phyloP scores from a whole-genome alignment of 257 asterid species.

The Handroanthus guayacan region DNA sequence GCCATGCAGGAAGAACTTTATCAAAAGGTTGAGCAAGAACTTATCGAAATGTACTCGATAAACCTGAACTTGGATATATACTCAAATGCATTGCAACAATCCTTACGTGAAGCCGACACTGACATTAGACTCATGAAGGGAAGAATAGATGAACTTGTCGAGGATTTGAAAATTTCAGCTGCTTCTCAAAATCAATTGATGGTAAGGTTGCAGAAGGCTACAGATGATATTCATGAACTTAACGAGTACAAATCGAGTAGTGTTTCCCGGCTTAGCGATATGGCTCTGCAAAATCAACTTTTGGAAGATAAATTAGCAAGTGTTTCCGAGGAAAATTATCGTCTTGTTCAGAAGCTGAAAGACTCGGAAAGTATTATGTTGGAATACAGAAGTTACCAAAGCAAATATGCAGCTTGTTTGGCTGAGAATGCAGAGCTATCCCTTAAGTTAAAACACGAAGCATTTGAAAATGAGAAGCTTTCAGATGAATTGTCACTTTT shows the following conservation, averaged over 20 bases:
- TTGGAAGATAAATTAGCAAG: slow-evolving; percentile 65
- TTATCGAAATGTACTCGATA: slow-evolving; percentile 69
- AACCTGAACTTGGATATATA: slow-evolving; percentile 79
- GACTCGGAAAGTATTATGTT: slow-evolving; percentile 50
- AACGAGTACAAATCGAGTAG: slow-evolving; percentile 64
- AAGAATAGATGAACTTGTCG: slow-evolving; percentile 54
- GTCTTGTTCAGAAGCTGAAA: slow-evolving; percentile 62
- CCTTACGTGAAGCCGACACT: slow-evolving; percentile 61
- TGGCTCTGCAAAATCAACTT: slow-evolving; percentile 69
- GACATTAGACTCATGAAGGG: slow-evolving; percentile 48
- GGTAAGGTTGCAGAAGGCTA: slow-evolving; percentile 67
- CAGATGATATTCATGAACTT: slow-evolving; percentile 64
- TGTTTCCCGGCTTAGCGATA: slow-evolving; percentile 60
- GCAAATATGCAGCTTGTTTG: slow-evolving; percentile 67
- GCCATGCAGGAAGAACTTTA: slow-evolving; percentile 79
- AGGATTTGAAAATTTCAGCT: slow-evolving; percentile 64
- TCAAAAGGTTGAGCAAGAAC: slow-evolving; percentile 86
- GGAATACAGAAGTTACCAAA: slow-evolving; percentile 51
- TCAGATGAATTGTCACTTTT: slow-evolving; percentile 55
- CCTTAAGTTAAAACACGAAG: slow-evolving; percentile 60
- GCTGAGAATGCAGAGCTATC: slow-evolving; percentile 72
- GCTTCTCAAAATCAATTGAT: slow-evolving; percentile 67
- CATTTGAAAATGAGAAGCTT: slow-evolving; percentile 56
- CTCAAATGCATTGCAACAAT: slow-evolving; percentile 70
- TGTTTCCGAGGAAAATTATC: slow-evolving; percentile 56